phyloP scores from a whole-genome alignment of 257 asterid species.

The Solanum appendiculatum region DNA sequence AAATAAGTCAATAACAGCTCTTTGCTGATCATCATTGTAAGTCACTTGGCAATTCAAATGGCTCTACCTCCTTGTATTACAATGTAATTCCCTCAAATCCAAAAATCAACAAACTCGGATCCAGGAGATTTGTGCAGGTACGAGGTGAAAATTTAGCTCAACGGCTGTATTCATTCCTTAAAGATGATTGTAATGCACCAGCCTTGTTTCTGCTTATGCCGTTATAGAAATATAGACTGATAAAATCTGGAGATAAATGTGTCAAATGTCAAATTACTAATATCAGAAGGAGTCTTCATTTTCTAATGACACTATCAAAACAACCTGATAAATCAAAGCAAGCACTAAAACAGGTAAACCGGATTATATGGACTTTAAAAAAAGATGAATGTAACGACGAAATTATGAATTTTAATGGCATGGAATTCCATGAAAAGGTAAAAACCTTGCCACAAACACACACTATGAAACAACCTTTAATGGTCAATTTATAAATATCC shows the following conservation, averaged over 20 bases:
- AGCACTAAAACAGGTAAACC: neutral
- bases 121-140: neutral
- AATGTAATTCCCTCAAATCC: neutral
- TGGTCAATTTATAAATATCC: neutral
- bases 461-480: neutral
- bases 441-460: neutral
- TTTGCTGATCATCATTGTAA: conserved; percentile 54
- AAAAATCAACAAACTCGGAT: neutral
- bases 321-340: neutral
- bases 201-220: neutral
- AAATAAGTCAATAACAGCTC: conserved; percentile 78
- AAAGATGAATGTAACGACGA: neutral
- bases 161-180: neutral
- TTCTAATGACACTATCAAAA: neutral
- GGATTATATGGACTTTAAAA: neutral
- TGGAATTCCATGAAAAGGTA: neutral
- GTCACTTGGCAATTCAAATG: neutral
- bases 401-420: neutral
- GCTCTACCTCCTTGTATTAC: neutral
- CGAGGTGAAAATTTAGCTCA: neutral
- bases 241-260: neutral
- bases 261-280: neutral
- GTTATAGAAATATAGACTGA: neutral
- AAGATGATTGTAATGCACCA: neutral
- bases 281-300: neutral